A percentile compares a stretch with the other conserved stretches of the same genome.
These are phyloP conservation scores for Ophiostoma fasciatum DNA, from an alignment of 2,329 filamentous ascomycete genomes.

Conservation along the genomic window DNA sequence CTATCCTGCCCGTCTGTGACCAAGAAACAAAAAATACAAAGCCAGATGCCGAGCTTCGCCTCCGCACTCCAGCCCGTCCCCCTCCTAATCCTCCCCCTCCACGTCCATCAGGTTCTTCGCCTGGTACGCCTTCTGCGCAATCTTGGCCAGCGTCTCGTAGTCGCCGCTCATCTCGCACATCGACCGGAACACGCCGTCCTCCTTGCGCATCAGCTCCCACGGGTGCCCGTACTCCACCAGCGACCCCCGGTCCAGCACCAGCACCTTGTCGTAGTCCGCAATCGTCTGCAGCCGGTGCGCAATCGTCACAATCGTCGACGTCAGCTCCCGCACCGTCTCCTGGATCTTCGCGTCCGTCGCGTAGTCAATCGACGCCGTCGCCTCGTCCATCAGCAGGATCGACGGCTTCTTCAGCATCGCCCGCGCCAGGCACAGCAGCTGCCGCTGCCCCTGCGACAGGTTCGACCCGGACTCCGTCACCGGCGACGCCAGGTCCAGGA, in stretches of 20 bases:
- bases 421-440: slow-evolving; percentile 83
- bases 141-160: slow-evolving; percentile 32
- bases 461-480: slow-evolving; percentile 89
- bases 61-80: no score
- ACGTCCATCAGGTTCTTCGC: slow-evolving; percentile 14
- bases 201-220: slow-evolving; percentile 59
- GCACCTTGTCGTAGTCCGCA: slow-evolving; percentile 93
- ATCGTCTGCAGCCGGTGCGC: slow-evolving; percentile 93
- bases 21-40: no score
- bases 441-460: slow-evolving; percentile 87
- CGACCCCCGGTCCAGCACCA: slow-evolving; percentile 79
- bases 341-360: slow-evolving; percentile 92
- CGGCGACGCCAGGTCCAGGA: slow-evolving; percentile 69
- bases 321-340: slow-evolving; percentile 84
- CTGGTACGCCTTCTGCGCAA: slow-evolving; percentile 38
- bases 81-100: neutral
- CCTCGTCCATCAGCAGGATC: slow-evolving; percentile 98
- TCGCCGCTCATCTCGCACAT: slow-evolving; percentile 55
- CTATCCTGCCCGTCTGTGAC: no score
- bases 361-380: slow-evolving; percentile 94
- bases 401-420: slow-evolving; percentile 83
- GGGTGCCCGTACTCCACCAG: slow-evolving; percentile 89
- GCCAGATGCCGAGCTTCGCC: no score
- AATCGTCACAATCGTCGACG: slow-evolving; percentile 90
- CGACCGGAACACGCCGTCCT: slow-evolving; percentile 46